Base-by-base conservation (phyloP, 768 basidiomycete species). In the Aureoboletus auriporus region DNA sequence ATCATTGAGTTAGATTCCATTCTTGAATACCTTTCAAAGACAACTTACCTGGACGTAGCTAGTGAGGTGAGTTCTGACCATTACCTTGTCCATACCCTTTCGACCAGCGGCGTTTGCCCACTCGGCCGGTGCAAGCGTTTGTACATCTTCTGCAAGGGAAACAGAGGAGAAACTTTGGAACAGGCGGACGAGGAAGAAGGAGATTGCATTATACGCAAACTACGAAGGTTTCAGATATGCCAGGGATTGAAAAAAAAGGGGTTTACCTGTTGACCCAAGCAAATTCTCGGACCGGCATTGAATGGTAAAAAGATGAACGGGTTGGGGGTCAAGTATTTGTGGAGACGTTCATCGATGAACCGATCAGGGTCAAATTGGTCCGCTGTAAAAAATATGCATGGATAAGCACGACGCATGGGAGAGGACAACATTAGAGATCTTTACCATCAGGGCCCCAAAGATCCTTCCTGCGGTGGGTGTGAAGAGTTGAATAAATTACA, bases 341-440 rank as follows among this genome's bases (percentile, higher is more conserved):
- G 68, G 36, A 82, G 44, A 4, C 83, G 71, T 28, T 78, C 76
- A 51, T 86, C 84, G 35, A 86, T 60, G 72, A 84, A 86, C 2
- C 84, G 73, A 50, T 84, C 79, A 0, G 84, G 84, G 57, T 86
- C 84, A 53, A 85, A 87, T 48, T 66, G 53, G 5, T 74, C 60
- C 14, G 82, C 81, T 82, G 41, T 8, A 16, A 23, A 23, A 23
- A 23, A 23, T 4, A 23, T 2, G 20, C 4, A 4, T n/a, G 6
- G 3, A 26, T 51, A 33, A 51, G 46, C 30, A 36, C 13, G 23
- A 20, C 12, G 28, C 28, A 7, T 20, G 31, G 13, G 1, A 14
- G 28, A 14, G 2, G 3, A 20, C 1, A 5, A 27, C 27, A 10
- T 12, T 23, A 23, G 4, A 33, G 12, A 33, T 20, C 4, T 50